Conservation (phyloP, 2,329 filamentous ascomycete species). For the Metarhizium guizhouense region DNA sequence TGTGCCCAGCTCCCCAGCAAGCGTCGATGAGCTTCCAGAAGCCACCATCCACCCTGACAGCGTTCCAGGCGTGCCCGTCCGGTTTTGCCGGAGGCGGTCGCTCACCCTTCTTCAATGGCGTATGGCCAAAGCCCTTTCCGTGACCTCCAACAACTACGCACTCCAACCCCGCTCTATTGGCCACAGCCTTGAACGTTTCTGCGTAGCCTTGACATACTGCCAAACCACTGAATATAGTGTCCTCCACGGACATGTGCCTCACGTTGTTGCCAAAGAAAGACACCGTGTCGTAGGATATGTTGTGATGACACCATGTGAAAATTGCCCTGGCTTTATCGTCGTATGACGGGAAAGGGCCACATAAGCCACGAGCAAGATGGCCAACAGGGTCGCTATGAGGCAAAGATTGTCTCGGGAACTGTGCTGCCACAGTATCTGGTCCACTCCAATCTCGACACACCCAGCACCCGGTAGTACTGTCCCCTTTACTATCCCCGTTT, state of each 20-base stretch:
- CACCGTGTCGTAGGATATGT: conserved; percentile 74
- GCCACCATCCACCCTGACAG: conserved; percentile 75
- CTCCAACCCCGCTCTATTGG: conserved; percentile 70
- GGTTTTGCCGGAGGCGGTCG: conserved; percentile 54
- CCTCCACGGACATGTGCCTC: conserved; percentile 56
- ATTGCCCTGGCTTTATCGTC: conserved; percentile 91
- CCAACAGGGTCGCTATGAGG: conserved; percentile 56
- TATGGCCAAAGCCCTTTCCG: conserved; percentile 78
- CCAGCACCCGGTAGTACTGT: conserved; percentile 46
- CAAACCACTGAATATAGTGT: conserved; percentile 66
- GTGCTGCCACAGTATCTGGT: conserved; percentile 69
- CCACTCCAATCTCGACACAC: conserved; percentile 81
- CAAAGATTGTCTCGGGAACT: conserved; percentile 63
- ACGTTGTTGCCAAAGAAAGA: conserved; percentile 69
- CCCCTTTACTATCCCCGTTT: conserved; percentile 3
- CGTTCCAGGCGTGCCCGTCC: conserved; percentile 83
- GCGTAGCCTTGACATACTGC: conserved; percentile 93
- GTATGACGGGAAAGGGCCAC: conserved; percentile 65
- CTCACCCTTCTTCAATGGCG: conserved; percentile 51
- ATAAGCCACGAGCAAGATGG: conserved; percentile 71
- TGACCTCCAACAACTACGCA: conserved; percentile 67
- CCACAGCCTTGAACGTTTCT: conserved; percentile 69
- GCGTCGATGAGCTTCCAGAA: conserved; percentile 87
- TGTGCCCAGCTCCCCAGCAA: conserved; percentile 83
- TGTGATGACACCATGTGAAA: conserved; percentile 94